These are phyloP conservation scores for Lactifluus pinguis DNA, from an alignment of 768 basidiomycete genomes.

Conservation along the genomic window DNA sequence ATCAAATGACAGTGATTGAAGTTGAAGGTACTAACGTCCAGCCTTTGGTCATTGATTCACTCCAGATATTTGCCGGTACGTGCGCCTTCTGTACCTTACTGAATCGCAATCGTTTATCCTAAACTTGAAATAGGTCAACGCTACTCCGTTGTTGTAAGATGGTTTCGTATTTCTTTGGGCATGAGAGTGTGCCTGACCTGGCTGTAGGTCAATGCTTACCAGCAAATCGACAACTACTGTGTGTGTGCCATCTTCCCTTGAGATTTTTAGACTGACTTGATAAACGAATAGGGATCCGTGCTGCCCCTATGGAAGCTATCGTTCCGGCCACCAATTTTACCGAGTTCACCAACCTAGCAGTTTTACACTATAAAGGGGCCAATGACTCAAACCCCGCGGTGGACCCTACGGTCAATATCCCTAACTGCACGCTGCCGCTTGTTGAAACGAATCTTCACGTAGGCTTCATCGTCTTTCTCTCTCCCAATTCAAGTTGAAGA, in stretches of 20 bases:
- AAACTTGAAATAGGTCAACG: slow-evolving; percentile 17
- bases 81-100: neutral
- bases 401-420: slow-evolving; percentile 14
- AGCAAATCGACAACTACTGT: slow-evolving; percentile 40
- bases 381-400: slow-evolving; percentile 25
- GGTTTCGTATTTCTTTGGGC: neutral
- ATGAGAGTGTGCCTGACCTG: neutral
- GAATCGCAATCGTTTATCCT: neutral
- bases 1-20: slow-evolving; percentile 36
- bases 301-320: slow-evolving; percentile 13
- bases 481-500: no score
- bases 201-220: slow-evolving; percentile 30
- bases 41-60: slow-evolving; percentile 31
- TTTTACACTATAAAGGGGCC: slow-evolving; percentile 33
- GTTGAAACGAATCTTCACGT: slow-evolving; percentile 20
- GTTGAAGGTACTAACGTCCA: slow-evolving; percentile 29
- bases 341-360: slow-evolving; percentile 31
- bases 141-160: slow-evolving; percentile 23
- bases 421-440: slow-evolving; percentile 7
- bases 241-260: slow-evolving; percentile 7
- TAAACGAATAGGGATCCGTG: slow-evolving; percentile 19
- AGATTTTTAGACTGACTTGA: neutral
- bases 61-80: slow-evolving; percentile 36
- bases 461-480: neutral
- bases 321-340: slow-evolving; percentile 5